Percentiles rank a stretch among this genome's conserved stretches.
phyloP scores from a whole-genome alignment of 805 yeast species.

The Isabelozyma gotoi region DNA sequence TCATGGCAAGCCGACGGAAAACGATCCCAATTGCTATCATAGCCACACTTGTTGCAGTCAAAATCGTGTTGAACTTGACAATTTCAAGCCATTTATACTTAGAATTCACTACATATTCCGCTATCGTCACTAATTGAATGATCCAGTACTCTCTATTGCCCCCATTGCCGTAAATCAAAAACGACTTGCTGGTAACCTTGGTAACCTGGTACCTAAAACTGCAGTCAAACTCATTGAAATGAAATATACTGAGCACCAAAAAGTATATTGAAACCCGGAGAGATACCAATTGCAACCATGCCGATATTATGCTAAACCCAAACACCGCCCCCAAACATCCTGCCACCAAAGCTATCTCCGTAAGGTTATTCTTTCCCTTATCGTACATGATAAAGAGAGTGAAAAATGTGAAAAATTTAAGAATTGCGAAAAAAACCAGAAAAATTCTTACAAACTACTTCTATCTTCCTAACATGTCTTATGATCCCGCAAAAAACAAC shows the following conservation, averaged over 20 bases:
- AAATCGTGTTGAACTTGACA: constrained; percentile 2
- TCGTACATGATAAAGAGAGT: not conserved
- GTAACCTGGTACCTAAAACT: constrained; percentile 24
- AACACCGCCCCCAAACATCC: constrained; percentile 16
- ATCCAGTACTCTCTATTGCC: constrained; percentile 31
- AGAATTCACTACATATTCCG: constrained; percentile 17
- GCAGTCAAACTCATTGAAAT: constrained; percentile 26
- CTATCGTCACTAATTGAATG: constrained; percentile 22
- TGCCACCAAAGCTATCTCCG: constrained; percentile 17
- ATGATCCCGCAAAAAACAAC: constrained; percentile 27
- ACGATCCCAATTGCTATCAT: constrained; percentile 21
- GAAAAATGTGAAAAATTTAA: not conserved
- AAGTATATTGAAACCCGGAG: not conserved
- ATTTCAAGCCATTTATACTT: not conserved
- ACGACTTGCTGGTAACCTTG: constrained; percentile 24
- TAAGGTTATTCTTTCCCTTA: constrained; percentile 4
- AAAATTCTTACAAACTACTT: not conserved
- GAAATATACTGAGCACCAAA: constrained; percentile 4
- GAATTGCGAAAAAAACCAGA: constrained; percentile 1
- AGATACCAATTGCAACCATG: not conserved
- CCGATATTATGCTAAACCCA: constrained; percentile 5
- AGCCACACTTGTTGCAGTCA: constrained; percentile 12
- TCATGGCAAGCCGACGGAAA: constrained; percentile 29
- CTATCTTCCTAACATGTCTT: constrained; percentile 4
- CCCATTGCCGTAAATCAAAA: constrained; percentile 32